phyloP scores from a whole-genome alignment of 192 early-diverging fungal species.

The Backusella mclennaniae region DNA sequence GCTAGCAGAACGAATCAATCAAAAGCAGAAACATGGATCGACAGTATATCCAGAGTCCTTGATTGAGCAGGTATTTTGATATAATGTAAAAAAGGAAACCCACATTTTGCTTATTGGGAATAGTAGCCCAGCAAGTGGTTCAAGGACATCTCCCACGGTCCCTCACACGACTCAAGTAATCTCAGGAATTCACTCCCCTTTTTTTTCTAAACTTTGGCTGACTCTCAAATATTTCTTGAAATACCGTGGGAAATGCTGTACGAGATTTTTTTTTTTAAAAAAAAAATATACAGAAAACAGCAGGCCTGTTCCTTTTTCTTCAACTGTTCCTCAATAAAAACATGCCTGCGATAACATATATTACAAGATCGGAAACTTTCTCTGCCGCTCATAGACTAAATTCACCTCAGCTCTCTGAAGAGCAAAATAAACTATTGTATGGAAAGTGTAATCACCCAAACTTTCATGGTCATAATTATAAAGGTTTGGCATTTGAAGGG shows the following conservation, averaged over 20 bases:
- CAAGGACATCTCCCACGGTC: too few relatives aligned
- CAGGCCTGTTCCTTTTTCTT: background rate
- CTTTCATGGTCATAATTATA: conserved; percentile 93
- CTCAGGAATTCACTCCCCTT: background rate
- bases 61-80: too few relatives aligned
- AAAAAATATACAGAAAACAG: background rate
- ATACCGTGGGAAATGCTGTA: too few relatives aligned
- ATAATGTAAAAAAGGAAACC: too few relatives aligned
- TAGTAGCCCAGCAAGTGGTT: too few relatives aligned
- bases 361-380: conserved; percentile 77
- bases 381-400: conserved; percentile 90
- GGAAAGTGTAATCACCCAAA: conserved; percentile 88
- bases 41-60: too few relatives aligned
- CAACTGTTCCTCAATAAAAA: background rate
- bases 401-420: conserved; percentile 65
- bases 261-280: background rate
- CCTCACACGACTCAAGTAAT: too few relatives aligned
- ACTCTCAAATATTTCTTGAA: background rate
- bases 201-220: background rate
- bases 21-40: too few relatives aligned
- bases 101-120: too few relatives aligned
- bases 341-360: conserved; percentile 57
- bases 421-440: conserved; percentile 72
- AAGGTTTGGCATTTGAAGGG: conserved; percentile 42
- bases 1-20: too few relatives aligned